A percentile compares a stretch with the other conserved stretches of the same genome.
Evolutionary conservation across 2,329 filamentous ascomycete genomes (phyloP).

Genomic region (Dothideomycetidae sp.): DNA sequence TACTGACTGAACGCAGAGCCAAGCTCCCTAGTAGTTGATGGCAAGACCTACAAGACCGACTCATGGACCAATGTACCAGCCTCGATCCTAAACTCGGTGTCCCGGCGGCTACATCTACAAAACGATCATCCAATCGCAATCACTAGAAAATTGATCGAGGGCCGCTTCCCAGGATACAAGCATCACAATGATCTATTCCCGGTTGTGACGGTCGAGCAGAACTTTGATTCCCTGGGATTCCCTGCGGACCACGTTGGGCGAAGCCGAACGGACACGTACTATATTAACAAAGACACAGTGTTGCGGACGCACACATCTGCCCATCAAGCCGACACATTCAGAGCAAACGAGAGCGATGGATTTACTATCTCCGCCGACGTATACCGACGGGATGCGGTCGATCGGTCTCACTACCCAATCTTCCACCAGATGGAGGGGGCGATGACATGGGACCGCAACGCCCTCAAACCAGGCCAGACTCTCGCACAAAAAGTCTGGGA

Average conservation of each 20-base stretch:
- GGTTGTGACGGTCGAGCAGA: slow-evolving; percentile 70
- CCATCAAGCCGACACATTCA: slow-evolving; percentile 74
- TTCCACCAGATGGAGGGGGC: slow-evolving; percentile 99
- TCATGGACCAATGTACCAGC: slow-evolving; percentile 72
- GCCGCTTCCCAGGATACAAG: slow-evolving; percentile 64
- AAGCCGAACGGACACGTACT: slow-evolving; percentile 84
- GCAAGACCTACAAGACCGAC: slow-evolving; percentile 52
- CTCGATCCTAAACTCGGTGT: slow-evolving; percentile 59
- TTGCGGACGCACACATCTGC: slow-evolving; percentile 89
- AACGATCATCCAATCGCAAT: slow-evolving; percentile 81
- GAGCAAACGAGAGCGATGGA: slow-evolving; percentile 55
- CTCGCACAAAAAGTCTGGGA: slow-evolving; percentile 51
- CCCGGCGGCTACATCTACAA: slow-evolving; percentile 75
- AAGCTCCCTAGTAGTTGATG: slow-evolving; percentile 37
- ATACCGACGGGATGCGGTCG: slow-evolving; percentile 87
- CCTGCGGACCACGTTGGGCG: slow-evolving; percentile 76
- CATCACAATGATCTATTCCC: slow-evolving; percentile 69
- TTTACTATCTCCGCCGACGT: slow-evolving; percentile 92
- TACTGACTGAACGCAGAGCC: neutral
- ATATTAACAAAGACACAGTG: slow-evolving; percentile 71
- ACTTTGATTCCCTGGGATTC: slow-evolving; percentile 96
- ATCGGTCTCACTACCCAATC: slow-evolving; percentile 86
- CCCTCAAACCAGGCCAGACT: slow-evolving; percentile 37
- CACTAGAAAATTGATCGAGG: slow-evolving; percentile 84
- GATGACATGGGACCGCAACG: slow-evolving; percentile 65